phyloP scores from a whole-genome alignment of 139 green algal species.

The Tetradesmus obliquus region DNA sequence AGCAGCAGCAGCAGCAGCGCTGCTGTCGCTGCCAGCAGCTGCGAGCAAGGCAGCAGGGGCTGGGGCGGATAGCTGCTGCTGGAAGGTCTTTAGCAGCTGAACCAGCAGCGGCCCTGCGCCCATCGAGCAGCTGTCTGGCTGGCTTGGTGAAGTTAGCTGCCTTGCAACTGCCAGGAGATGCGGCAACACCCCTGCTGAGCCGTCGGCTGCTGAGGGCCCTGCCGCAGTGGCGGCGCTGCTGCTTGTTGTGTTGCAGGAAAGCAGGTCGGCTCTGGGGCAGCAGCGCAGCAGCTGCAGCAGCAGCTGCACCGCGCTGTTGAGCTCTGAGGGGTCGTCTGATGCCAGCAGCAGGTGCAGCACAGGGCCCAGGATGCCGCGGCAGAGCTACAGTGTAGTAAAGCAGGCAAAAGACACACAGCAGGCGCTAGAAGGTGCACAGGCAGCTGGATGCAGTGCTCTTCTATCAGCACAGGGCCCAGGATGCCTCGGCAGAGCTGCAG shows the following conservation, averaged over 20 bases:
- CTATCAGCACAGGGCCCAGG: slow-evolving; percentile 46
- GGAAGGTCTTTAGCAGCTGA: slow-evolving; percentile 50
- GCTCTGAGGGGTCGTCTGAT: slow-evolving; percentile 54
- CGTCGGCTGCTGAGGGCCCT: not conserved
- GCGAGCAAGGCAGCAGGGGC: slow-evolving; percentile 53
- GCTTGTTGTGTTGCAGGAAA: not conserved
- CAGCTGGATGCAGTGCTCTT: not conserved
- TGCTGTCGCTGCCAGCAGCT: slow-evolving; percentile 43
- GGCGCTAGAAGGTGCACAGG: slow-evolving; percentile 16
- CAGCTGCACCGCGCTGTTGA: slow-evolving; percentile 27
- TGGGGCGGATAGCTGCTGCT: not conserved
- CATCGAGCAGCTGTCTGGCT: not conserved
- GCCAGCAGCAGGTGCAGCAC: slow-evolving; percentile 49
- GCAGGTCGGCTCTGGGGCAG: slow-evolving; percentile 35
- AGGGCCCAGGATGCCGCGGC: slow-evolving; percentile 44
- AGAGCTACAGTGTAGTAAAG: not conserved
- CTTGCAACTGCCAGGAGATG: not conserved
- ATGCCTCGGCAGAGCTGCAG: slow-evolving; percentile 25
- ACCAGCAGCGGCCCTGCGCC: slow-evolving; percentile 39
- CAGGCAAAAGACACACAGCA: not conserved
- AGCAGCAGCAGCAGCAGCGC: not conserved
- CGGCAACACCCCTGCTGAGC: not conserved
- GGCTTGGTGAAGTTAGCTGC: not conserved
- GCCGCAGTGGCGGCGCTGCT: not conserved
- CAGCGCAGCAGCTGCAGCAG: slow-evolving; percentile 35